These are phyloP conservation scores for Fulvia fulva DNA, from an alignment of 2,329 filamentous ascomycete genomes.

Conservation along the genomic window DNA sequence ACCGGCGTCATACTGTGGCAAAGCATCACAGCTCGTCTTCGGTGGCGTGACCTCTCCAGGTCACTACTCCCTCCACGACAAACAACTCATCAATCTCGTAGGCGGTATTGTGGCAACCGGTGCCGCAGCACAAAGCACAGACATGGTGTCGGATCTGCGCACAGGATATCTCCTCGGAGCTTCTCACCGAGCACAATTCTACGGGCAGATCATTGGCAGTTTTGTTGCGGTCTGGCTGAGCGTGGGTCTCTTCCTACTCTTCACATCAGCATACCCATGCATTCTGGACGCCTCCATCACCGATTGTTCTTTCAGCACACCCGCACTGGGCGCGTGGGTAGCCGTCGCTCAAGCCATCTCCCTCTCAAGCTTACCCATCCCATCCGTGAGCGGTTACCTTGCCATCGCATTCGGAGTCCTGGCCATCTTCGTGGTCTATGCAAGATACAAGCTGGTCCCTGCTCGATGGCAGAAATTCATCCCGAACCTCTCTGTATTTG, in stretches of 20 bases:
- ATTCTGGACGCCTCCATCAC: conserved; percentile 48
- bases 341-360: conserved; percentile 60
- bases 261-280: conserved; percentile 62
- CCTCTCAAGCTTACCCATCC: conserved; percentile 50
- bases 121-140: conserved; percentile 36
- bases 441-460: conserved; percentile 49
- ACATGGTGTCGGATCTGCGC: conserved; percentile 60
- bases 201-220: conserved; percentile 60
- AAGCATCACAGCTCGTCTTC: conserved; percentile 63
- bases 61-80: conserved; percentile 45
- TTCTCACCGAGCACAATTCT: conserved; percentile 60
- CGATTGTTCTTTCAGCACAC: conserved; percentile 55
- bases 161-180: conserved; percentile 62
- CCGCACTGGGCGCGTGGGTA: conserved; percentile 60
- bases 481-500: conserved; percentile 57
- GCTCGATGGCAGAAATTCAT: conserved; percentile 49
- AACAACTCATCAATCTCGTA: conserved; percentile 61
- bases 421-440: conserved; percentile 46
- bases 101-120: conserved; percentile 46
- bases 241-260: conserved; percentile 61
- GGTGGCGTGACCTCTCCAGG: conserved; percentile 57
- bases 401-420: conserved; percentile 51
- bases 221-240: conserved; percentile 60
- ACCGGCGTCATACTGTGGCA: conserved; percentile 56
- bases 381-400: conserved; percentile 55